Conservation (phyloP, 2,329 filamentous ascomycete genomes). For the Pestalotiopsis fici region DNA sequence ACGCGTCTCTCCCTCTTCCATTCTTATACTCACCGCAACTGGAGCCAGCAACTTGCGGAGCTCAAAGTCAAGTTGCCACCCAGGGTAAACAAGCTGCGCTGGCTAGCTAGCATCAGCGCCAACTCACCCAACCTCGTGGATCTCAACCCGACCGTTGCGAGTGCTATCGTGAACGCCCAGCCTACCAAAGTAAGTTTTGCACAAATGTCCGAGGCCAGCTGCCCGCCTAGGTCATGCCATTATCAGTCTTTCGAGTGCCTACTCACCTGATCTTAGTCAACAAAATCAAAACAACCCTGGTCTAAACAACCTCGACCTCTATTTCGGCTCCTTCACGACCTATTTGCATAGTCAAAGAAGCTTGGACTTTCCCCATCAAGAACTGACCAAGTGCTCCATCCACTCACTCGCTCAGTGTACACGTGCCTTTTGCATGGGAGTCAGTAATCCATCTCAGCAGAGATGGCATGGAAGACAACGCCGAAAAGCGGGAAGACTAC, state of each 20-base stretch:
- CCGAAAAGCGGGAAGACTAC: constrained; percentile 15
- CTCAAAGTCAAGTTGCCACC: not conserved
- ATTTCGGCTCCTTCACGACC: not conserved
- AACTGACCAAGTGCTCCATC: not conserved
- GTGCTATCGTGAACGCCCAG: not conserved
- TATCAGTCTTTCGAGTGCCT: not conserved
- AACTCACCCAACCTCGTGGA: not conserved
- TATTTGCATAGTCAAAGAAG: not conserved
- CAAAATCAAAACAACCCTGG: not conserved
- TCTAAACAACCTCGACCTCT: not conserved
- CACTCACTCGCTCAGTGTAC: not conserved
- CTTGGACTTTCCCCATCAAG: not conserved
- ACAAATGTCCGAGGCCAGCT: not conserved
- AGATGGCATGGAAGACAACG: constrained; percentile 15
- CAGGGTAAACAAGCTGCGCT: not conserved
- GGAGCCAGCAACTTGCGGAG: not conserved
- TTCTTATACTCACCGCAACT: not conserved
- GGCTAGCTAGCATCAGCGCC: not conserved
- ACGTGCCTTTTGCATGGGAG: not conserved
- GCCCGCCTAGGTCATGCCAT: not conserved
- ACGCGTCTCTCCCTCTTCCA: not conserved
- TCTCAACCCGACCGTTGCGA: not conserved
- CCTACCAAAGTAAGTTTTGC: not conserved
- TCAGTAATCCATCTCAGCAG: not conserved
- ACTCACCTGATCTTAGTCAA: constrained; percentile 1